Base-by-base conservation (phyloP, 2,329 filamentous ascomycete genomes). In the Triangularia verruculosa region DNA sequence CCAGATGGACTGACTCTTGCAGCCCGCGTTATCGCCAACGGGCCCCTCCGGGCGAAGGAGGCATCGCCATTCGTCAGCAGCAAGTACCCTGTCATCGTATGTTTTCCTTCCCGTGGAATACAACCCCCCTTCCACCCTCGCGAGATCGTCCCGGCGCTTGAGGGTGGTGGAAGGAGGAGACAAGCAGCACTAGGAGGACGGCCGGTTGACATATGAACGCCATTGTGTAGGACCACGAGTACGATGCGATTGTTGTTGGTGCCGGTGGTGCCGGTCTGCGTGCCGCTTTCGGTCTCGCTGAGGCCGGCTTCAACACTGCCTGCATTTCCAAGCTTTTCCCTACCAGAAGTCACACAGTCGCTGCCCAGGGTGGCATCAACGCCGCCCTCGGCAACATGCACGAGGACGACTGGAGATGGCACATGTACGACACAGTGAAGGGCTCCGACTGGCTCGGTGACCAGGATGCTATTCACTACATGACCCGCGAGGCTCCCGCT, bases 351-450 rank as follows among this genome's bases (percentile, higher is more conserved):
- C 91, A 95, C 79, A 95, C 91, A 8, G 91, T 95, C 72, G 91
- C 91, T 64, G 87, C 87, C 47, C 87, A 90, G 78, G 91, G 91
- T 75, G 91, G 91, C 74, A 94, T 95, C 83, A 95, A 95, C 77
- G 91, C 91, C 62, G 91, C 91, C 59, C 84, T 95, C 62, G 91
- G 91, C 75, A 97, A 96, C 82, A 97, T 97, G 93, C 93, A 97
- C 84, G 87, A 94, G 83, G 93, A 97, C 74, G 93, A 97, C 82
- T 97, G 93, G 93, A 89, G 93, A 83, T 97, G 93, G 93, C 93
- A 97, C 82, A 97, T 97, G 93, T 97, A 97, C 83, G 93, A 97
- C 78, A 97, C 93, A 52, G 93, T 97, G 76, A 97, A 97, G 84
- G 93, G 93, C 70, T 96, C 92, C 70, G 93, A 97, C 83, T 97